These are phyloP conservation scores for Fusarium continuum DNA, from an alignment of 2,329 filamentous ascomycete species.

Conservation along the genomic window DNA sequence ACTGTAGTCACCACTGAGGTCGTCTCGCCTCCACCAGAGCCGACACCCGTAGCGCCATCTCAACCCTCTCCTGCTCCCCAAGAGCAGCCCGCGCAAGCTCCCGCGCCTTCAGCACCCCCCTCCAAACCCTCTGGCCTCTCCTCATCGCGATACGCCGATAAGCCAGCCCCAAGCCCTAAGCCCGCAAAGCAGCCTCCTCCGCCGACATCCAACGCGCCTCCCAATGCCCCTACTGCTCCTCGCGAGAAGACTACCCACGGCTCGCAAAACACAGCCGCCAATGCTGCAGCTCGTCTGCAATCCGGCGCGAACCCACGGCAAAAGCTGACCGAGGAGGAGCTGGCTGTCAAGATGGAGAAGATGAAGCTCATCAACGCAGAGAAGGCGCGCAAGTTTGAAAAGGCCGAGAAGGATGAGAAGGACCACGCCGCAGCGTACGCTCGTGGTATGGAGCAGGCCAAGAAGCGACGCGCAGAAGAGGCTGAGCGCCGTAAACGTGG, in stretches of 20 bases:
- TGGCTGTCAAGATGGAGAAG: slow-evolving; percentile 67
- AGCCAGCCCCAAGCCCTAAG: slow-evolving; percentile 35
- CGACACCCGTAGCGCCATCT: too few relatives aligned
- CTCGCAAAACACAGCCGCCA: slow-evolving; percentile 46
- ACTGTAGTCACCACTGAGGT: slow-evolving; percentile 41
- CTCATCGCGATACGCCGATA: slow-evolving; percentile 48
- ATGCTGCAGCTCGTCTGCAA: slow-evolving; percentile 55
- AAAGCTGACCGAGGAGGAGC: slow-evolving; percentile 67
- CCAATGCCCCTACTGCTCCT: slow-evolving; percentile 46
- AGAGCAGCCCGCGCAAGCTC: slow-evolving; percentile 10
- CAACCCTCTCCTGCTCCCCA: background rate
- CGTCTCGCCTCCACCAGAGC: slow-evolving; percentile 21
- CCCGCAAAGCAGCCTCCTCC: slow-evolving; percentile 31
- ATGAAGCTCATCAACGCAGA: slow-evolving; percentile 68
- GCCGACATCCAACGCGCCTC: slow-evolving; percentile 40
- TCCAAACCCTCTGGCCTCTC: slow-evolving; percentile 38
- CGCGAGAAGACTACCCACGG: slow-evolving; percentile 39
- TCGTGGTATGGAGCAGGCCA: slow-evolving; percentile 64
- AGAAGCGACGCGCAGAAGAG: slow-evolving; percentile 61
- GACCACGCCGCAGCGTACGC: slow-evolving; percentile 65
- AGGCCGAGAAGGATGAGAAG: slow-evolving; percentile 65
- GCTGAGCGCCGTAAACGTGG: slow-evolving; percentile 60
- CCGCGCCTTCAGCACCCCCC: slow-evolving; percentile 26
- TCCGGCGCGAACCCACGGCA: slow-evolving; percentile 68
- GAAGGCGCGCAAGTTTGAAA: slow-evolving; percentile 67